Conservation (phyloP, 352 stramenopile genomes). For the Plasmopara viticola region DNA sequence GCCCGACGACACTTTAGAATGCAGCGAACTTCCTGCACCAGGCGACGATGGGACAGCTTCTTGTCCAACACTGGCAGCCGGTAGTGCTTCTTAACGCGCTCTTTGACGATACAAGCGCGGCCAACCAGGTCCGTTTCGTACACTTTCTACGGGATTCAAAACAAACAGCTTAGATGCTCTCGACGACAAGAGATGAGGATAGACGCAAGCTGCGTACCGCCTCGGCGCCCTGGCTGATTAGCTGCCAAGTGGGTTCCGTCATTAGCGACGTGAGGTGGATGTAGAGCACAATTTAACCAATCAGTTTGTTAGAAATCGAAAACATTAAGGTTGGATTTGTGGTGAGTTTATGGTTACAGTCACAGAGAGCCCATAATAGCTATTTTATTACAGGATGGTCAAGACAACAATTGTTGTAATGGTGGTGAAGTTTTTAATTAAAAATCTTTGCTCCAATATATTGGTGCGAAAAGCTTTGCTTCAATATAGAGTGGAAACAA, state of each 20-base stretch:
- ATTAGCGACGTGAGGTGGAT: slow-evolving; percentile 9
- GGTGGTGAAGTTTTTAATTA: too few relatives aligned
- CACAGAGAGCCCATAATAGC: too few relatives aligned
- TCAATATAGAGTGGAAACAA: too few relatives aligned
- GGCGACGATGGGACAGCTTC: slow-evolving; percentile 71
- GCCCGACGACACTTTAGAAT: slow-evolving; percentile 76
- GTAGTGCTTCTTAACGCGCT: slow-evolving; percentile 80
- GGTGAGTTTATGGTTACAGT: too few relatives aligned
- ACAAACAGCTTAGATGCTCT: not conserved
- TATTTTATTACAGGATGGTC: too few relatives aligned
- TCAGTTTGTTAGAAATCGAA: not conserved
- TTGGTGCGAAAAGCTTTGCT: too few relatives aligned
- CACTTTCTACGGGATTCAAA: slow-evolving; percentile 42
- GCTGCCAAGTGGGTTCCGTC: slow-evolving; percentile 41
- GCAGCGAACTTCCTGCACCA: slow-evolving; percentile 77
- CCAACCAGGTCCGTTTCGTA: slow-evolving; percentile 66
- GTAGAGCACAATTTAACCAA: not conserved
- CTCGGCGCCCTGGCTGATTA: slow-evolving; percentile 79
- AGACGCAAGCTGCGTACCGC: slow-evolving; percentile 28
- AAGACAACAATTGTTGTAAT: too few relatives aligned
- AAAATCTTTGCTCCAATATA: too few relatives aligned
- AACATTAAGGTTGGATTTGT: too few relatives aligned
- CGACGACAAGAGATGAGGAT: not conserved
- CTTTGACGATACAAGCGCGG: slow-evolving; percentile 71
- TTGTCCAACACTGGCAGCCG: slow-evolving; percentile 67